phyloP scores from a whole-genome alignment of 2,329 filamentous ascomycete species.

The Gyromitra esculenta region DNA sequence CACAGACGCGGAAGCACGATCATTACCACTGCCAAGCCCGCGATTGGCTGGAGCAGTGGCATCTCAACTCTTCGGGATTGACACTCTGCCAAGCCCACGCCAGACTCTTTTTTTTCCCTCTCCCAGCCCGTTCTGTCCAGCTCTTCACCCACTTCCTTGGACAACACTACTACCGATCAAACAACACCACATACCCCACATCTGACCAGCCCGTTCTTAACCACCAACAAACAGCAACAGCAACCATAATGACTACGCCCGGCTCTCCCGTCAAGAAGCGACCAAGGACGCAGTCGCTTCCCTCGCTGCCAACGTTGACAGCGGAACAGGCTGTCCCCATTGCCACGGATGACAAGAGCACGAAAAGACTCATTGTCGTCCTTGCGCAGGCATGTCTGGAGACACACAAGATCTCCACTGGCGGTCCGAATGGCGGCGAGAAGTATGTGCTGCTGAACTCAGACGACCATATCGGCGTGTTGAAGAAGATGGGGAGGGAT shows the following conservation, averaged over 20 bases:
- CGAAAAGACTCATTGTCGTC: constrained; percentile 90
- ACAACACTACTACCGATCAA: neutral
- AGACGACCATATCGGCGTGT: constrained; percentile 98
- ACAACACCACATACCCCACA: constrained; percentile 29
- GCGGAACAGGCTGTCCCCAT: constrained; percentile 92
- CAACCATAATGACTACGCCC: constrained; percentile 54
- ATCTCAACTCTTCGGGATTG: constrained; percentile 1
- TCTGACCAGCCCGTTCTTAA: neutral
- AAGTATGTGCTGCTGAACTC: constrained; percentile 98
- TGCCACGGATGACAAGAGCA: constrained; percentile 84
- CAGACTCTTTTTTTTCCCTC: constrained; percentile 21
- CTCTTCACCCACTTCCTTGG: constrained; percentile 8
- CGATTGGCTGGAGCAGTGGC: neutral
- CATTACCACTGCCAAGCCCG: constrained; percentile 42
- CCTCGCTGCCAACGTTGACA: constrained; percentile 89
- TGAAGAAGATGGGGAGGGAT: constrained; percentile 99
- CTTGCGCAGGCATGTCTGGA: constrained; percentile 97
- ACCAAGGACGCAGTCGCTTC: constrained; percentile 90
- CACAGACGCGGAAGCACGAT: constrained; percentile 22
- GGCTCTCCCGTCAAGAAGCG: constrained; percentile 57
- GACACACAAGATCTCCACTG: constrained; percentile 91
- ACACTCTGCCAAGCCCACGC: constrained; percentile 17
- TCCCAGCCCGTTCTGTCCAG: neutral
- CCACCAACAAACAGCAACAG: constrained; percentile 3
- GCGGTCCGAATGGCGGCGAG: constrained; percentile 78